Evolutionary conservation across 164 flowering plant species (phyloP).

Genomic region (Sextonia rubra): DNA sequence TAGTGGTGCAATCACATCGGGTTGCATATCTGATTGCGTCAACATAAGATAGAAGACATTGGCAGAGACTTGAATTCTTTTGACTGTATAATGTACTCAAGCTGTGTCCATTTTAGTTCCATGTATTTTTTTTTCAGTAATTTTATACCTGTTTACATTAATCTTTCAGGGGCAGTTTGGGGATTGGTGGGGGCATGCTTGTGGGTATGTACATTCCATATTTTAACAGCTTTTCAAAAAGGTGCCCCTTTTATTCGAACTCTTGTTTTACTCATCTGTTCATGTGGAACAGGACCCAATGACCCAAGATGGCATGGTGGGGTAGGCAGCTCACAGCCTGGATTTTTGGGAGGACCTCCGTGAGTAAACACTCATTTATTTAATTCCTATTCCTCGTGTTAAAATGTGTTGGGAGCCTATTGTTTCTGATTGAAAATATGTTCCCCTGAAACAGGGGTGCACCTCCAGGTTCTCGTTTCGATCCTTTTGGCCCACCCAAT

Average conservation of each 20-base stretch:
- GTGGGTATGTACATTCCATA: constrained; percentile 41
- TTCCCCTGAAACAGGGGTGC: constrained; percentile 43
- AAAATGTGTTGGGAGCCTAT: background rate
- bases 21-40: too few species aligned
- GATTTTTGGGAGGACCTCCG: constrained; percentile 43
- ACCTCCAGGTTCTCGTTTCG: constrained; percentile 90
- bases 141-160: constrained; percentile 4
- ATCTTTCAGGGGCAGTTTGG: constrained; percentile 45
- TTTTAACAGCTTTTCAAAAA: too few species aligned
- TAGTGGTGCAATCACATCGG: too few species aligned
- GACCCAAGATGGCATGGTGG: constrained; percentile 61
- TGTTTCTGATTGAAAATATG: constrained; percentile 9
- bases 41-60: background rate
- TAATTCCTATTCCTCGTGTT: background rate
- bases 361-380: constrained; percentile 21
- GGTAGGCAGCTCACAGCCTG: constrained; percentile 22
- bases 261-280: background rate
- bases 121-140: background rate
- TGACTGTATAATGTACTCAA: background rate
- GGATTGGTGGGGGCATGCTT: constrained; percentile 54
- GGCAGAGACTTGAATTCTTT: background rate
- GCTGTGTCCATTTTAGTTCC: background rate
- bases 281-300: constrained; percentile 50
- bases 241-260: background rate
- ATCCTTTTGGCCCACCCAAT: constrained; percentile 82